phyloP scores from a whole-genome alignment of 345 rosid species.

The Syzygium aromaticum region DNA sequence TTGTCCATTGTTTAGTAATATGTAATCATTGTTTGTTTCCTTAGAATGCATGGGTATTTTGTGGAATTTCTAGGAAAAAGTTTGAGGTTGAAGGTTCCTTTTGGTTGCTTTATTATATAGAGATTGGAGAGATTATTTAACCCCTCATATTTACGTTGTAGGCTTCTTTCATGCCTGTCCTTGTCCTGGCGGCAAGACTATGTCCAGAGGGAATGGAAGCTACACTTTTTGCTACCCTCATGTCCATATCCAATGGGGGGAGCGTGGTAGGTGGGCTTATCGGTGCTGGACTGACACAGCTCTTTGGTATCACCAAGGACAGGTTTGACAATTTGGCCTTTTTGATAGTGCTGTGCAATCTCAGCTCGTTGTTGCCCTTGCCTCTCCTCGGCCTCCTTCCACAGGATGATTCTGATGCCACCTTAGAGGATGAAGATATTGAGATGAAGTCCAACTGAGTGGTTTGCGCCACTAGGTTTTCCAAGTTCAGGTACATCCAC shows the following conservation, averaged over 20 bases:
- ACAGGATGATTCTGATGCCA: constrained; percentile 25
- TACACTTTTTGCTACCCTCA: constrained; percentile 88
- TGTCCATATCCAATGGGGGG: constrained; percentile 93
- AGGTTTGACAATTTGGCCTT: constrained; percentile 56
- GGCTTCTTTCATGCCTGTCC: constrained; percentile 98
- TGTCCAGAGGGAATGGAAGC: constrained; percentile 99
- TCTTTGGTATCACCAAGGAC: constrained; percentile 77
- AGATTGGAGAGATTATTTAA: not conserved
- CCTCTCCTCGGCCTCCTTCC: constrained; percentile 91
- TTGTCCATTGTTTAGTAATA: not conserved
- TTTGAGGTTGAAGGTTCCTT: not conserved
- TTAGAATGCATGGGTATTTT: not conserved
- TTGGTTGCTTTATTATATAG: not conserved
- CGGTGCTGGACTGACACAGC: constrained; percentile 80
- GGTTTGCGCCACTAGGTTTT: not conserved
- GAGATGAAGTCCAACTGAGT: constrained; percentile 76
- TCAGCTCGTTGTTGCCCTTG: constrained; percentile 88
- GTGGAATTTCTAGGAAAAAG: not conserved
- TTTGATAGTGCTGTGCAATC: constrained; percentile 80
- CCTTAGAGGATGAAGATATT: constrained; percentile 33
- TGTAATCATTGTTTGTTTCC: not conserved
- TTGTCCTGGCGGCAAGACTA: constrained; percentile 79
- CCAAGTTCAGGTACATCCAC: not conserved
- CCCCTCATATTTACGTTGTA: constrained; percentile 14
- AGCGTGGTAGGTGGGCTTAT: constrained; percentile 85